These are phyloP conservation scores for Fusarium tricinctum DNA, from an alignment of 2,329 filamentous ascomycete species.

Conservation along the genomic window DNA sequence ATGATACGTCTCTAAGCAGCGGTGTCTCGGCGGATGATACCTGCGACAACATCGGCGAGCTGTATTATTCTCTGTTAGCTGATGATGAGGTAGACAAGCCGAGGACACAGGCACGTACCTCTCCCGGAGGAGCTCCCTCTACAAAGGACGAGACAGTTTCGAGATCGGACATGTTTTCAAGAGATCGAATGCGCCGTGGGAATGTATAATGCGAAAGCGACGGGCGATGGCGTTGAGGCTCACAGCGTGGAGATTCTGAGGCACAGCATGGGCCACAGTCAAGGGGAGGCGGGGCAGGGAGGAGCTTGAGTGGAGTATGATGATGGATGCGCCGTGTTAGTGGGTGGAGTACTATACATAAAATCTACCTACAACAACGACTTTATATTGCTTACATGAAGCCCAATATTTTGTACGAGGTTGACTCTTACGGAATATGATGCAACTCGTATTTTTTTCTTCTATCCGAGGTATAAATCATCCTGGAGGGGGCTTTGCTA, in stretches of 20 bases:
- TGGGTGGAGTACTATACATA: constrained; percentile 26
- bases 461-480: background rate
- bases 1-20: constrained; percentile 1
- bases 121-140: constrained; percentile 93
- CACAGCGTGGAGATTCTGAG: constrained; percentile 38
- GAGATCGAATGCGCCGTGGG: constrained; percentile 23
- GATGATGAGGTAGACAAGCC: constrained; percentile 39
- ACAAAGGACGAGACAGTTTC: constrained; percentile 83
- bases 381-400: too few species aligned
- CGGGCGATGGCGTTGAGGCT: constrained; percentile 41
- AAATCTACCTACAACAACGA: background rate
- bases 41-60: constrained; percentile 90
- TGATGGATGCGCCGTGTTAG: constrained; percentile 11
- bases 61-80: constrained; percentile 58
- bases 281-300: constrained; percentile 47
- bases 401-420: too few species aligned
- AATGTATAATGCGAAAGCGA: constrained; percentile 8
- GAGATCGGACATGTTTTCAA: constrained; percentile 55
- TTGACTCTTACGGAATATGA: background rate
- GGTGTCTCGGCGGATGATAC: constrained; percentile 62
- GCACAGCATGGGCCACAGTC: constrained; percentile 30
- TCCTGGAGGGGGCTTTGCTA: background rate
- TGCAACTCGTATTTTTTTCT: background rate
- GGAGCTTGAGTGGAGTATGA: constrained; percentile 41
- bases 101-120: constrained; percentile 72